A percentile compares a stretch with the other conserved stretches of the same genome.
Conservation (phyloP, 495 filamentous ascomycete genomes). For the Friedmanniomyces simplex region DNA sequence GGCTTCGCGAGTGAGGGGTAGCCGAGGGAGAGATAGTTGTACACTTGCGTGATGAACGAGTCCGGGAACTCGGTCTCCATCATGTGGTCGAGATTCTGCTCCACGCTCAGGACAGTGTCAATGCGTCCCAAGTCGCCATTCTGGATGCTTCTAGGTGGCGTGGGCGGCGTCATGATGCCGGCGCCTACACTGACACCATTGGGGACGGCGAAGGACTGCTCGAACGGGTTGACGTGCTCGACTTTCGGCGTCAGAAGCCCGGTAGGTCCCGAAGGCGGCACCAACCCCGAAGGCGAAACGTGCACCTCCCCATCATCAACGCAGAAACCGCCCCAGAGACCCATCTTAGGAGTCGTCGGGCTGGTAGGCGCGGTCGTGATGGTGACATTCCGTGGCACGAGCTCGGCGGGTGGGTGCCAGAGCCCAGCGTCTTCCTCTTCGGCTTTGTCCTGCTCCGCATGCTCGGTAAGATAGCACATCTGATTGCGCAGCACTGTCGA, state of each 20-base stretch:
- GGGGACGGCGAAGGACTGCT: slow-evolving; percentile 20
- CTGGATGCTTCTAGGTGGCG: background rate
- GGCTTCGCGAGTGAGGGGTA: slow-evolving; percentile 73
- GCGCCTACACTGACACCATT: background rate
- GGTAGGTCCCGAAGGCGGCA: slow-evolving; percentile 22
- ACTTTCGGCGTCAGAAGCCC: slow-evolving; percentile 30
- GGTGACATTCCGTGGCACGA: background rate
- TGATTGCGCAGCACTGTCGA: slow-evolving; percentile 31
- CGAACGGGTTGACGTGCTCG: slow-evolving; percentile 23
- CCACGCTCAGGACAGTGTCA: slow-evolving; percentile 29
- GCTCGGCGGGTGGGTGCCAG: slow-evolving; percentile 18
- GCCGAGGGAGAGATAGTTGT: slow-evolving; percentile 87
- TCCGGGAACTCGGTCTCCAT: slow-evolving; percentile 63
- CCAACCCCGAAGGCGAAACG: background rate
- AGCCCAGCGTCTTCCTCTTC: slow-evolving; percentile 24
- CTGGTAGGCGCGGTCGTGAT: background rate
- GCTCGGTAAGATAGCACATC: slow-evolving; percentile 39
- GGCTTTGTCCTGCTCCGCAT: slow-evolving; percentile 19
- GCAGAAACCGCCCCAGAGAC: slow-evolving; percentile 36
- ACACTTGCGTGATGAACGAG: slow-evolving; percentile 85
- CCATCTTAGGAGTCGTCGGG: slow-evolving; percentile 7
- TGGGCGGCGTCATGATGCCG: slow-evolving; percentile 4
- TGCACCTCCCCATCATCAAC: slow-evolving; percentile 15
- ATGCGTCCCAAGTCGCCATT: slow-evolving; percentile 4
- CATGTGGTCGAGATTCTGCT: slow-evolving; percentile 27